Base-by-base conservation (phyloP, 768 basidiomycete genomes). In the Auricularia sp. region DNA sequence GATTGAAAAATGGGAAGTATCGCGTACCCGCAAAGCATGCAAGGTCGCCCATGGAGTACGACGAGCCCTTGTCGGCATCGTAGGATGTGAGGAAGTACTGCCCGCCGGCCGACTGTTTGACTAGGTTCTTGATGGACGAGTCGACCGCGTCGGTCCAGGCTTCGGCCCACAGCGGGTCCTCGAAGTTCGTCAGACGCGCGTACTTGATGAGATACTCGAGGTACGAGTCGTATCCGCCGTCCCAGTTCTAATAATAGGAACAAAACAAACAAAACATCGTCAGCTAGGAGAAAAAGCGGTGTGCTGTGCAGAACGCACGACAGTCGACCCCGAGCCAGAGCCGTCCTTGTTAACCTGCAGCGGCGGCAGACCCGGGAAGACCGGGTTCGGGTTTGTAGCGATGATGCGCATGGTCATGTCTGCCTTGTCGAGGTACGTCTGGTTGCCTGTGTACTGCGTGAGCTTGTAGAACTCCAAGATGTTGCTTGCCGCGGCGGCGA, bases 121-220 rank as follows among this genome's bases (percentile, higher is more conserved):
- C 34, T 4, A 92, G 76, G 18, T 71, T 78, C 66, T 77, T 79
- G 70, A 91, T 88, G 0, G 89, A 88, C 0, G 86, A 83, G 71
- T 90, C 87, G 13, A 85, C 87, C 0, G 89, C 89, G 2, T 84
- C 81, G 45, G 76, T 74, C 89, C 89, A 91, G 0, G 85, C 81
- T 68, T 89, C 80, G 13, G 81, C 81, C 65, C 83, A 89, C n/a
- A 84, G 69, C 61, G 80, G 77, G 71, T 90, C 81, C 64, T 83
- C 69, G 14, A 85, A 86, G 75, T 88, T 88, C 10, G 84, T 83
- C 29, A 90, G 77, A 35, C 87, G 85, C 3, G 89, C 63, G 59
- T 83, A 82, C 70, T 91, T 91, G 79, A 89, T 83, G 63, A 89
- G 78, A 69, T 90, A 90, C 71, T 91, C 89, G 66, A 87, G 86